Percentiles rank a stretch among this genome's conserved stretches.
Evolutionary conservation across 352 stramenopile species (phyloP).

Genomic region (Phytophthora sp.): DNA sequence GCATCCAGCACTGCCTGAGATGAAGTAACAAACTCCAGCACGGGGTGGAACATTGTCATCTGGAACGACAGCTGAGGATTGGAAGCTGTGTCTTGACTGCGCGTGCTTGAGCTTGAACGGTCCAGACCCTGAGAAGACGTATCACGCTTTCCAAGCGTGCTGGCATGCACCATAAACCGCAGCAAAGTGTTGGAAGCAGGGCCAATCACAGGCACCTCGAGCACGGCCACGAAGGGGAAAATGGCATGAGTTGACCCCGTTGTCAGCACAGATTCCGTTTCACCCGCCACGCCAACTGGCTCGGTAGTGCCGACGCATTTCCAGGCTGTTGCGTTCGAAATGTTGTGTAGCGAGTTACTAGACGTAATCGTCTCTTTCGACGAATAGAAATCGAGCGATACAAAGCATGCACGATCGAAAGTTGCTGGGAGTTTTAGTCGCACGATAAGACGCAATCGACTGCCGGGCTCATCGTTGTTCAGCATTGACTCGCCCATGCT

Average conservation of each 20-base stretch:
- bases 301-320: slow-evolving; percentile 87
- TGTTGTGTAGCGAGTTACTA: slow-evolving; percentile 53
- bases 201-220: slow-evolving; percentile 83
- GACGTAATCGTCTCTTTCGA: slow-evolving; percentile 70
- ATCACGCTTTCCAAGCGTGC: slow-evolving; percentile 74
- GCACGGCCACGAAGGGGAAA: slow-evolving; percentile 86
- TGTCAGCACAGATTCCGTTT: slow-evolving; percentile 69
- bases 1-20: slow-evolving; percentile 86
- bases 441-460: slow-evolving; percentile 83
- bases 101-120: slow-evolving; percentile 45
- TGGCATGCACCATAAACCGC: slow-evolving; percentile 87
- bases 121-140: slow-evolving; percentile 52
- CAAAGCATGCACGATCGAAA: slow-evolving; percentile 83
- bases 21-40: slow-evolving; percentile 88
- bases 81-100: slow-evolving; percentile 47
- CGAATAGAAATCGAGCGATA: slow-evolving; percentile 85
- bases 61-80: slow-evolving; percentile 71
- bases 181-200: slow-evolving; percentile 84
- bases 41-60: slow-evolving; percentile 88
- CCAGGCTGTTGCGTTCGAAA: slow-evolving; percentile 70
- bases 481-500: slow-evolving; percentile 82
- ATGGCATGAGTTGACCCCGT: slow-evolving; percentile 64
- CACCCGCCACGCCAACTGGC: slow-evolving; percentile 66
- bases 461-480: slow-evolving; percentile 82
- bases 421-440: slow-evolving; percentile 77